These are phyloP conservation scores for Nannizziopsis arthrosporioides DNA, from an alignment of 2,329 filamentous ascomycete species.

Conservation along the genomic window DNA sequence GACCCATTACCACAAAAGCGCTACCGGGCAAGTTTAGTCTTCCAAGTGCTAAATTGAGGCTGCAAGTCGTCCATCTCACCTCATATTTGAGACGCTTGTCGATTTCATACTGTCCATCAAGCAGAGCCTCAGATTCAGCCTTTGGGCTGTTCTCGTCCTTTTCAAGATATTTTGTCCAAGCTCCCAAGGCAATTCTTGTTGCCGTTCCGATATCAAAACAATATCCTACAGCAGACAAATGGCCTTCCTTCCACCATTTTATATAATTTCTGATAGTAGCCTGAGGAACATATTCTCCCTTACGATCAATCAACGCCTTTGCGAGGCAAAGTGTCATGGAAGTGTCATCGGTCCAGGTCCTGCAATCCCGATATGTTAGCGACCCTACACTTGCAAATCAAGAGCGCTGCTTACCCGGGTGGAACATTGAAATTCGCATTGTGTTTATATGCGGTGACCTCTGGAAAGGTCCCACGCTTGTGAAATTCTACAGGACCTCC, in stretches of 20 bases:
- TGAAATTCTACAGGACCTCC: constrained; percentile 35
- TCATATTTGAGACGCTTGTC: constrained; percentile 15
- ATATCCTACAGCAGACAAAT: constrained; percentile 26
- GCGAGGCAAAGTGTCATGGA: constrained; percentile 36
- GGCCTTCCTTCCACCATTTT: constrained; percentile 28
- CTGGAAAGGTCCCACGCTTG: constrained; percentile 25
- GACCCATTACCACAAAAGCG: constrained; percentile 31
- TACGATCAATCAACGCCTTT: constrained; percentile 27
- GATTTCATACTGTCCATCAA: constrained; percentile 16
- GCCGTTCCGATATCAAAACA: constrained; percentile 33
- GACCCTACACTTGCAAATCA: not conserved
- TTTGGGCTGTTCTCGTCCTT: not conserved
- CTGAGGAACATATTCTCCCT: constrained; percentile 22
- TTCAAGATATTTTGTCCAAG: constrained; percentile 22
- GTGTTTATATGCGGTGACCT: constrained; percentile 24
- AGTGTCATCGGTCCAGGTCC: constrained; percentile 35
- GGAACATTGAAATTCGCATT: constrained; percentile 28
- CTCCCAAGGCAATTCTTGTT: constrained; percentile 23
- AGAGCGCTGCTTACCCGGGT: constrained; percentile 22
- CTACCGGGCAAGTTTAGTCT: not conserved
- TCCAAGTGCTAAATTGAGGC: not conserved
- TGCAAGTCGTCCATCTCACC: not conserved
- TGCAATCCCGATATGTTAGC: constrained; percentile 7
- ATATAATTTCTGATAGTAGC: constrained; percentile 28
- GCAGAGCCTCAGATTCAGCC: constrained; percentile 2